Conservation (phyloP, 495 filamentous ascomycete species). For the Penicillium salamii region DNA sequence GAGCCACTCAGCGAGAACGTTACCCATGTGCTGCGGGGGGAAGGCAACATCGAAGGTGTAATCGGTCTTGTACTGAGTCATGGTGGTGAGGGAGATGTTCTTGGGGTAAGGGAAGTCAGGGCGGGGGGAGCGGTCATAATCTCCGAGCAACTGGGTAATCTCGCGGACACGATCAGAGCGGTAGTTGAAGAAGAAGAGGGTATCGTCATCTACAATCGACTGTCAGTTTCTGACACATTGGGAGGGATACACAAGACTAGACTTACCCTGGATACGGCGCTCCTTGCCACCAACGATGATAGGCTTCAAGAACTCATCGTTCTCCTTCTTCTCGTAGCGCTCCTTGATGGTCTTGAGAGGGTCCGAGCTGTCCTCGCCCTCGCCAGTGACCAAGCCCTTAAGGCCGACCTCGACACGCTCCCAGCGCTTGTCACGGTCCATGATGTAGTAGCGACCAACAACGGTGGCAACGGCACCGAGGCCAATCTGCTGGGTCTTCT, state of each 20-base stretch:
- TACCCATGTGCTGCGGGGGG: constrained; percentile 90
- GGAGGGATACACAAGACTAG: not conserved
- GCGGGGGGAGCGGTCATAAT: constrained; percentile 81
- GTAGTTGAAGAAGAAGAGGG: constrained; percentile 99
- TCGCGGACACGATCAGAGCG: constrained; percentile 97
- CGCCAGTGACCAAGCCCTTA: constrained; percentile 79
- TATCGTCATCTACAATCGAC: constrained; percentile 67
- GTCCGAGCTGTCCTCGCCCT: constrained; percentile 81
- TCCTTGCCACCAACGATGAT: constrained; percentile 90
- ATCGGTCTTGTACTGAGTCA: constrained; percentile 98
- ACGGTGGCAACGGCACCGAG: constrained; percentile 87
- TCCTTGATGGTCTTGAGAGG: constrained; percentile 83
- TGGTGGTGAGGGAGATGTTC: constrained; percentile 86
- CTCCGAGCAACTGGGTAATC: constrained; percentile 90
- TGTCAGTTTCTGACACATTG: constrained; percentile 16
- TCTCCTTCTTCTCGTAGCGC: constrained; percentile 82
- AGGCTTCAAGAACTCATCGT: constrained; percentile 96
- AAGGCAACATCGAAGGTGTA: constrained; percentile 94
- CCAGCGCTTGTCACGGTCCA: constrained; percentile 99
- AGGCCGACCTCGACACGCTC: constrained; percentile 87
- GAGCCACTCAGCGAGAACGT: constrained; percentile 94
- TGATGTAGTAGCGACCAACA: constrained; percentile 94
- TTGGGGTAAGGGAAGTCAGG: constrained; percentile 95
- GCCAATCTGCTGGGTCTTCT: constrained; percentile 76
- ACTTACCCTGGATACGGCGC: constrained; percentile 73